A percentile compares a stretch with the other conserved stretches of the same genome.
Evolutionary conservation across 108 stramenopile species (phyloP).

Genomic region (Craspedostauros australis): DNA sequence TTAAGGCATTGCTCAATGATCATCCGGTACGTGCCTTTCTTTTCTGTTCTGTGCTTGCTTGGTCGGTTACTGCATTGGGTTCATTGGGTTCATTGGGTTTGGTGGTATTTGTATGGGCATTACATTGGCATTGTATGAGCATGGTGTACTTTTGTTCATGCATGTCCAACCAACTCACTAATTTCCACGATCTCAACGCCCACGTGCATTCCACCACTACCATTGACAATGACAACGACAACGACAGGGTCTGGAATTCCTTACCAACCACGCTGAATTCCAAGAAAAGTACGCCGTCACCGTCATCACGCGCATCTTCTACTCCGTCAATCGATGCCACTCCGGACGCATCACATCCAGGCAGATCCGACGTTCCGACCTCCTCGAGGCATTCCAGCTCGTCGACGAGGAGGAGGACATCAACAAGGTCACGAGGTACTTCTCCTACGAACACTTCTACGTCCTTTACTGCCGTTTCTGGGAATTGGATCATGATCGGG

Average conservation of each 20-base stretch:
- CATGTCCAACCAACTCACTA: no score
- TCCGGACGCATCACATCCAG: conserved; percentile 86
- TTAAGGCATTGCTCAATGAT: conserved; percentile 84
- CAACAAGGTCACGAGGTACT: conserved; percentile 91
- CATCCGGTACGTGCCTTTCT: conserved; percentile 68
- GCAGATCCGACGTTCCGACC: conserved; percentile 80
- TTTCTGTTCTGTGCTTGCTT: not conserved
- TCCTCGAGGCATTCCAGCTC: conserved; percentile 75
- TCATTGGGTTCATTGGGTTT: no score
- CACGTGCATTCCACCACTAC: no score
- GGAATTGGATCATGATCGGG: conserved; percentile 96
- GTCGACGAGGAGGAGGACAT: conserved; percentile 97
- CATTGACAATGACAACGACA: no score
- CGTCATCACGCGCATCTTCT: conserved; percentile 96
- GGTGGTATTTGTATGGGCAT: no score
- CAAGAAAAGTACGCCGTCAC: conserved; percentile 96
- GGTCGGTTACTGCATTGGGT: no score
- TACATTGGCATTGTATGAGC: no score
- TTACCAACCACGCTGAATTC: conserved; percentile 93
- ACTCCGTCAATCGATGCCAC: conserved; percentile 83
- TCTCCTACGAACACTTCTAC: conserved; percentile 98
- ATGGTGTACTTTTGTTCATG: no score
- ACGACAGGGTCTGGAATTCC: conserved; percentile 67
- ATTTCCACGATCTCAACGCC: no score
- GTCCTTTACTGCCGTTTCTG: conserved; percentile 98